Conservation (phyloP, 345 rosid species). For the Clausena lansium region DNA sequence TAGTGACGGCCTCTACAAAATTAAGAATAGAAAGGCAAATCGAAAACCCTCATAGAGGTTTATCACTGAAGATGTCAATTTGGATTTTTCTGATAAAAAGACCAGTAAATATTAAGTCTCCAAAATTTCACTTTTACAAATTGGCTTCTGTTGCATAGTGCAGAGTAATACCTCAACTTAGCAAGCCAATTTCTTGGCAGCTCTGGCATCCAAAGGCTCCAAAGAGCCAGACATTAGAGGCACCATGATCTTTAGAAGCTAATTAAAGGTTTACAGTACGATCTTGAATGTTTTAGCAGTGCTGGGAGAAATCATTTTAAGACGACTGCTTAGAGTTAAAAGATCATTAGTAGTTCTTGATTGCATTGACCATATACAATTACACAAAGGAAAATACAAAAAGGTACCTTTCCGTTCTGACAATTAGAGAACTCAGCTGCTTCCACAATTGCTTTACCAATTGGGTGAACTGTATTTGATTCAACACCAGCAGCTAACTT, state of each 20-base stretch:
- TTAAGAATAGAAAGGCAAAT: not conserved
- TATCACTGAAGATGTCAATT: not conserved
- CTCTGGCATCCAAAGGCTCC: not conserved
- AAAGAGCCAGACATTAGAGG: not conserved
- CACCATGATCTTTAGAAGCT: not conserved
- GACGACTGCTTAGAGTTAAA: not conserved
- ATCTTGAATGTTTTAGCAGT: not conserved
- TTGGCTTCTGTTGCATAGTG: not conserved
- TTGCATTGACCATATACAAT: not conserved
- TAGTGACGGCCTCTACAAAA: not conserved
- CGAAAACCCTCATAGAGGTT: not conserved
- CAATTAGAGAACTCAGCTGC: slow-evolving; percentile 60
- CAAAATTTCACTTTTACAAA: not conserved
- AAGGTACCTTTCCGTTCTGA: slow-evolving; percentile 52
- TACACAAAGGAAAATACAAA: not conserved
- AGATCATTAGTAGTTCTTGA: not conserved
- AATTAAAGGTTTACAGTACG: not conserved
- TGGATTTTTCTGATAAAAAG: not conserved
- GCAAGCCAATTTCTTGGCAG: not conserved
- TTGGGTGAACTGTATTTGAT: slow-evolving; percentile 87
- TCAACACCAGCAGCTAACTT: slow-evolving; percentile 91
- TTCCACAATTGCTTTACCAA: slow-evolving; percentile 89
- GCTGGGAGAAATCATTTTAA: not conserved
- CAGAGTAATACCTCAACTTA: not conserved
- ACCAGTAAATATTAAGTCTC: not conserved